phyloP scores from a whole-genome alignment of 441 rosid genomes.

The Melastoma candidum region DNA sequence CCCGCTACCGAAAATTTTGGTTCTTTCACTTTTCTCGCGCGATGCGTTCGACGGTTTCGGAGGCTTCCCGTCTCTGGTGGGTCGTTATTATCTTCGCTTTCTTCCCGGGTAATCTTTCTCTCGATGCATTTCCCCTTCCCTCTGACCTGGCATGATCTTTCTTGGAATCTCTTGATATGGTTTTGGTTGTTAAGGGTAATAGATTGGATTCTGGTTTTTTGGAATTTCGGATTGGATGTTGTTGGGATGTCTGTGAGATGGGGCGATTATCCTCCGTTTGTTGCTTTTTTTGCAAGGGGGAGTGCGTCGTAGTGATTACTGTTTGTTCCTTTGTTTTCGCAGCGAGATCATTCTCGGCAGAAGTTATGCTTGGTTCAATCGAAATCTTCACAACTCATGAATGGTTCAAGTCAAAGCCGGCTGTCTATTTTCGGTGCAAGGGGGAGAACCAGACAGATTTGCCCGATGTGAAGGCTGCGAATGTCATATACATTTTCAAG shows the following conservation, averaged over 20 bases:
- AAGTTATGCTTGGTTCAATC: constrained; percentile 55
- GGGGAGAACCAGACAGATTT: constrained; percentile 53
- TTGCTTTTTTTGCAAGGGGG: background rate
- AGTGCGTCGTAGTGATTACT: background rate
- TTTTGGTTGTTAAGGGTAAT: too few species aligned
- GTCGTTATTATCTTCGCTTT: constrained; percentile 24
- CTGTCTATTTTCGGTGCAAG: constrained; percentile 66
- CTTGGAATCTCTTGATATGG: too few species aligned
- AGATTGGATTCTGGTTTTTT: too few species aligned
- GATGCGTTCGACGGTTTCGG: constrained; percentile 12
- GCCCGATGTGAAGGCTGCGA: constrained; percentile 53
- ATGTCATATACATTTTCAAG: constrained; percentile 38
- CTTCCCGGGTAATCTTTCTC: constrained; percentile 40
- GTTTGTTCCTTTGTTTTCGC: constrained; percentile 7
- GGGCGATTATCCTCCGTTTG: background rate
- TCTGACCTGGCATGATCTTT: background rate
- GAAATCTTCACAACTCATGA: constrained; percentile 61
- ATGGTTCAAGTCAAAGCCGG: constrained; percentile 47
- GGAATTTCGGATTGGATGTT: too few species aligned
- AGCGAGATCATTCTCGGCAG: constrained; percentile 40
- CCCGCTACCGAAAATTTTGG: too few species aligned
- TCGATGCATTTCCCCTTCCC: constrained; percentile 4
- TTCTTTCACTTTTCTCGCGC: constrained; percentile 1
- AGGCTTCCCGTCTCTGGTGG: constrained; percentile 19
- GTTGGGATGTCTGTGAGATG: background rate